phyloP scores from a whole-genome alignment of 805 yeast species.

The Hanseniaspora pseudoguilliermondii region DNA sequence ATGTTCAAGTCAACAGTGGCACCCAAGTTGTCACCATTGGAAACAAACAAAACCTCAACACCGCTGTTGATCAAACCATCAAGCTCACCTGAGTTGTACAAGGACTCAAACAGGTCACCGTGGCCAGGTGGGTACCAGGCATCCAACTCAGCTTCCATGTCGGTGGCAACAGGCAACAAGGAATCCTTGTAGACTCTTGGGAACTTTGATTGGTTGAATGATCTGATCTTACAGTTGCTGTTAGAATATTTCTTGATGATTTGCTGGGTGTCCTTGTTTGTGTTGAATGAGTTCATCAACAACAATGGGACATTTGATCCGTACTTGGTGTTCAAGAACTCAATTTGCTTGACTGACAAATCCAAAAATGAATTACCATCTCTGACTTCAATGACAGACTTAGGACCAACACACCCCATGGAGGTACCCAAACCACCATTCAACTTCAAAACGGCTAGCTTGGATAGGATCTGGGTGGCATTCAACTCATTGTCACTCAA shows the following conservation, averaged over 20 bases:
- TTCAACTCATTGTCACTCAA: slow-evolving; percentile 25
- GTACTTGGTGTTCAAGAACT: slow-evolving; percentile 77
- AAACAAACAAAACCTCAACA: slow-evolving; percentile 86
- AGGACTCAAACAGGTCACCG: slow-evolving; percentile 89
- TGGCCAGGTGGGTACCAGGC: slow-evolving; percentile 99
- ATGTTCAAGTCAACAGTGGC: slow-evolving; percentile 92
- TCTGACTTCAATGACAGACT: slow-evolving; percentile 94
- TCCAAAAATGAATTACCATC: slow-evolving; percentile 96
- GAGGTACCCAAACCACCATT: slow-evolving; percentile 98
- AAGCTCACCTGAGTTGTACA: slow-evolving; percentile 80
- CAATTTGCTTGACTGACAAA: slow-evolving; percentile 91
- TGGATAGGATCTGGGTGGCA: slow-evolving; percentile 39
- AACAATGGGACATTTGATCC: slow-evolving; percentile 90
- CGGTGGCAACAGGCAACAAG: slow-evolving; percentile 83
- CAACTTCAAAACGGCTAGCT: slow-evolving; percentile 87
- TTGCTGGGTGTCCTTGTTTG: slow-evolving; percentile 88
- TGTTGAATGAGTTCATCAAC: slow-evolving; percentile 97
- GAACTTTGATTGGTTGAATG: slow-evolving; percentile 95
- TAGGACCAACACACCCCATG: slow-evolving; percentile 99
- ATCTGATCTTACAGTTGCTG: slow-evolving; percentile 85
- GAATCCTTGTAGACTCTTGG: slow-evolving; percentile 94
- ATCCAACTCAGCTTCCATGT: slow-evolving; percentile 58
- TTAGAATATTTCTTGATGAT: slow-evolving; percentile 94
- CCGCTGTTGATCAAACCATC: slow-evolving; percentile 85
- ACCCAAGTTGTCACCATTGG: slow-evolving; percentile 96